These are phyloP conservation scores for Mikania micrantha DNA, from an alignment of 129 eudicot species.

Conservation along the genomic window DNA sequence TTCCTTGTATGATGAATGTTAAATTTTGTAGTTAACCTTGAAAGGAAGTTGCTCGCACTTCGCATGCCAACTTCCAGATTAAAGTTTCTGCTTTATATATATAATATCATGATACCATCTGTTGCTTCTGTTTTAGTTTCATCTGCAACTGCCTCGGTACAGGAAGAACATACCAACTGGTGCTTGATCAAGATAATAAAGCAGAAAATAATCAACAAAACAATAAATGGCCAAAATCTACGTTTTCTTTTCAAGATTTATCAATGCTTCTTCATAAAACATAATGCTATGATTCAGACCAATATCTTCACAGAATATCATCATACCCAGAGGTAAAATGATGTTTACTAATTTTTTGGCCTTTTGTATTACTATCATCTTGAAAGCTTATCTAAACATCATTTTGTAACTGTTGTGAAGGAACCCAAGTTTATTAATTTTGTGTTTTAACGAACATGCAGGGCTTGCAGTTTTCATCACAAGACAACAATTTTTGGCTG, in stretches of 20 bases:
- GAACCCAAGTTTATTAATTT: too few species aligned
- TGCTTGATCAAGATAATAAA: constrained; percentile 41
- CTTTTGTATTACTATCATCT: too few species aligned
- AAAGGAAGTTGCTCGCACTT: constrained; percentile 56
- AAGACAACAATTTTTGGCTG: too few species aligned
- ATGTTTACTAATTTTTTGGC: too few species aligned
- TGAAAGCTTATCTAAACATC: too few species aligned
- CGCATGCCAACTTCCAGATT: too few species aligned
- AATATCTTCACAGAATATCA: constrained; percentile 46
- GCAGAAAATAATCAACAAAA: constrained; percentile 41
- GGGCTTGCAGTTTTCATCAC: too few species aligned
- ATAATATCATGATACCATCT: too few species aligned
- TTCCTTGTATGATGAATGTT: not conserved
- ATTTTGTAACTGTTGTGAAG: too few species aligned
- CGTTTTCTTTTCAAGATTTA: constrained; percentile 37
- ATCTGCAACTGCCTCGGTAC: constrained; percentile 65
- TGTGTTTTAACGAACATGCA: too few species aligned
- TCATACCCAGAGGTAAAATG: constrained; percentile 90
- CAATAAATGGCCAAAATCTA: constrained; percentile 52
- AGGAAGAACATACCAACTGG: constrained; percentile 50
- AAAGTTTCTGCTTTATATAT: too few species aligned
- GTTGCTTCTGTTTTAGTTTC: constrained; percentile 47
- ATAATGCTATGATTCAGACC: constrained; percentile 44
- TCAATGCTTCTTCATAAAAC: constrained; percentile 52
- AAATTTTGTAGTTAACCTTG: too few species aligned